phyloP scores from a whole-genome alignment of 495 filamentous ascomycete species.

The Chaetomium cochliodes region DNA sequence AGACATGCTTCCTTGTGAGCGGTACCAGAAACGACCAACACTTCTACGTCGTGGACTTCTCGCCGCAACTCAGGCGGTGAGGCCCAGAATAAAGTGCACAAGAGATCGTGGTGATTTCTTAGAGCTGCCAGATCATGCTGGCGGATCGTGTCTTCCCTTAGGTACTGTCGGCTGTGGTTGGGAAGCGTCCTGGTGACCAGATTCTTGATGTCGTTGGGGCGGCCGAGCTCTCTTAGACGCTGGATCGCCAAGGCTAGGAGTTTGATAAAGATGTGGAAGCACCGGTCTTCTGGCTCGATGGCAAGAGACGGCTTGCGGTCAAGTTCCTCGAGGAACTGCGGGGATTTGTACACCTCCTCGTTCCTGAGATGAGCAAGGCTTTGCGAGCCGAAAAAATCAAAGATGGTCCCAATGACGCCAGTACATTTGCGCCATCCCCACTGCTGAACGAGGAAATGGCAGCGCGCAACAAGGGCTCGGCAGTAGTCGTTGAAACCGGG shows the following conservation, averaged over 20 bases:
- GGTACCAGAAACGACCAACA: constrained; percentile 71
- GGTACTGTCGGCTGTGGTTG: constrained; percentile 83
- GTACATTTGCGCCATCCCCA: constrained; percentile 90
- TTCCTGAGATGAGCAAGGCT: constrained; percentile 70
- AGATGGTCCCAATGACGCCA: constrained; percentile 71
- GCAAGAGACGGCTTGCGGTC: constrained; percentile 59
- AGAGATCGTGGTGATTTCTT: constrained; percentile 89
- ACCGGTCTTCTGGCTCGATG: constrained; percentile 67
- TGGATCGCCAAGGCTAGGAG: constrained; percentile 69
- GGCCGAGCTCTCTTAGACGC: constrained; percentile 55
- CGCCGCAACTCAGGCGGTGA: constrained; percentile 71
- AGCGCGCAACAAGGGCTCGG: constrained; percentile 68
- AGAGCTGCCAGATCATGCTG: constrained; percentile 80
- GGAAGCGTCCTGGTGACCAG: constrained; percentile 78
- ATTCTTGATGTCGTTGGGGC: constrained; percentile 71
- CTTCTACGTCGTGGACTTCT: constrained; percentile 65
- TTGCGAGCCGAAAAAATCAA: constrained; percentile 85
- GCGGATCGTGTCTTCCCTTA: constrained; percentile 72
- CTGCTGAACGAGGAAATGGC: constrained; percentile 69
- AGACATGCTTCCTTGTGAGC: constrained; percentile 85
- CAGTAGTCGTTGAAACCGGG: constrained; percentile 80
- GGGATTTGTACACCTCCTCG: constrained; percentile 74
- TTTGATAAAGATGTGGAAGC: constrained; percentile 93
- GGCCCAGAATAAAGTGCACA: constrained; percentile 85
- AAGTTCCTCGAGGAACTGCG: constrained; percentile 74